Evolutionary conservation across 2,329 filamentous ascomycete species (phyloP).

Genomic region (Paecilomyces variotii): DNA sequence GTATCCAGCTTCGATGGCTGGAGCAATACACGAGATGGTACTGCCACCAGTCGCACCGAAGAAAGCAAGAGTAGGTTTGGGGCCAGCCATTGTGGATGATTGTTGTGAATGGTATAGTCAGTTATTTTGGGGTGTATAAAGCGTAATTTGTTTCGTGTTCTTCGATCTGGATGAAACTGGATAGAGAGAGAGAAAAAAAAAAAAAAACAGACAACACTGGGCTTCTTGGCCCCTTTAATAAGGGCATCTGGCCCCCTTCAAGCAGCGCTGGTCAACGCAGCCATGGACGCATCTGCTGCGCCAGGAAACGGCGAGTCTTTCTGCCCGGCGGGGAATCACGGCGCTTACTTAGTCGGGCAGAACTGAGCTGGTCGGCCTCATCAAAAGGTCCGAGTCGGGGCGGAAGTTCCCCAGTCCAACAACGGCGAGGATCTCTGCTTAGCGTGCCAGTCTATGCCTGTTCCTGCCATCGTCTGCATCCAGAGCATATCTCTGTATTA

Average conservation of each 20-base stretch:
- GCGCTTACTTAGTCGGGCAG: not conserved
- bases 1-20: constrained; percentile 38
- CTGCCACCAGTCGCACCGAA: constrained; percentile 47
- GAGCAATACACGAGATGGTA: constrained; percentile 35
- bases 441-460: not conserved
- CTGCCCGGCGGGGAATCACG: not conserved
- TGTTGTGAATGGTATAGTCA: not conserved
- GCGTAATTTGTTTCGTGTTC: not conserved
- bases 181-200: not conserved
- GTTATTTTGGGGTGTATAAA: not conserved
- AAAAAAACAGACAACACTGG: not conserved
- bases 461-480: not conserved
- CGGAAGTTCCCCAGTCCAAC: not conserved
- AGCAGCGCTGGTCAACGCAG: not conserved
- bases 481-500: not conserved
- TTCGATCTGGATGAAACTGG: not conserved
- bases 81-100: not conserved
- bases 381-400: not conserved
- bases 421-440: not conserved
- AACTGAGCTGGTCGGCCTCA: not conserved
- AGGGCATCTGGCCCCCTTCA: not conserved
- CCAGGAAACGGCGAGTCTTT: not conserved
- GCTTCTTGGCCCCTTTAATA: not conserved
- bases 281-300: not conserved
- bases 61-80: constrained; percentile 37